Conservation (phyloP, 75 land plant species). For the Cunninghamia lanceolata region DNA sequence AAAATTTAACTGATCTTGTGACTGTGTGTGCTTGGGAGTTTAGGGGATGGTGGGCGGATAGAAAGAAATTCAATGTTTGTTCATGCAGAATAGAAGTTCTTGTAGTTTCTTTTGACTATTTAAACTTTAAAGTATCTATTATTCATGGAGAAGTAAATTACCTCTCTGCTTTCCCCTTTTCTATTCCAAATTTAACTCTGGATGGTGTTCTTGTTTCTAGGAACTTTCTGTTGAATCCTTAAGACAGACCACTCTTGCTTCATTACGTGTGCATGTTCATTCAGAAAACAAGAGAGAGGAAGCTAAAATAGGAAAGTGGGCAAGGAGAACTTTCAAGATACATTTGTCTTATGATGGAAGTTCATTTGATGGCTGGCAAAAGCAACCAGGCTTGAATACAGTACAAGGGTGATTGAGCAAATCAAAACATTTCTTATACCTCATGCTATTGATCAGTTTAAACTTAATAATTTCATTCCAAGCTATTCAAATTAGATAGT, state of each 20-base stretch:
- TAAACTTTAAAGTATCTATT: background rate
- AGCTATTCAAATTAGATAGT: background rate
- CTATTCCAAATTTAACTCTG: background rate
- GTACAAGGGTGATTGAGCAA: slow-evolving; percentile 62
- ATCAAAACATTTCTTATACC: slow-evolving; percentile 6
- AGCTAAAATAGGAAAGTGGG: slow-evolving; percentile 58
- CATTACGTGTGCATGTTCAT: background rate
- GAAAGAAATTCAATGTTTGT: background rate
- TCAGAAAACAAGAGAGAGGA: background rate
- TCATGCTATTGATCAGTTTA: background rate
- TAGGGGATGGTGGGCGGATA: background rate
- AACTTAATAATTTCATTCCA: background rate
- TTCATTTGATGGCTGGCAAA: slow-evolving; percentile 88
- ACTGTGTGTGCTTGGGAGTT: background rate
- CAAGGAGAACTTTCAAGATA: slow-evolving; percentile 64
- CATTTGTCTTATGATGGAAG: slow-evolving; percentile 61
- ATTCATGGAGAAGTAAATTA: background rate
- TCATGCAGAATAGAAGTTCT: background rate
- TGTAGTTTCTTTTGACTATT: background rate
- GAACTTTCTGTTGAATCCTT: background rate
- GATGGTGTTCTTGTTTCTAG: slow-evolving; percentile 4
- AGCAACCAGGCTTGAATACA: slow-evolving; percentile 73
- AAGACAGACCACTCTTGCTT: background rate
- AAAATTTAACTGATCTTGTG: background rate
- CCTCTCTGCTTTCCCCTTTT: background rate